These are phyloP conservation scores for Aspergillus sparsus DNA, from an alignment of 495 filamentous ascomycete genomes.

Conservation along the genomic window DNA sequence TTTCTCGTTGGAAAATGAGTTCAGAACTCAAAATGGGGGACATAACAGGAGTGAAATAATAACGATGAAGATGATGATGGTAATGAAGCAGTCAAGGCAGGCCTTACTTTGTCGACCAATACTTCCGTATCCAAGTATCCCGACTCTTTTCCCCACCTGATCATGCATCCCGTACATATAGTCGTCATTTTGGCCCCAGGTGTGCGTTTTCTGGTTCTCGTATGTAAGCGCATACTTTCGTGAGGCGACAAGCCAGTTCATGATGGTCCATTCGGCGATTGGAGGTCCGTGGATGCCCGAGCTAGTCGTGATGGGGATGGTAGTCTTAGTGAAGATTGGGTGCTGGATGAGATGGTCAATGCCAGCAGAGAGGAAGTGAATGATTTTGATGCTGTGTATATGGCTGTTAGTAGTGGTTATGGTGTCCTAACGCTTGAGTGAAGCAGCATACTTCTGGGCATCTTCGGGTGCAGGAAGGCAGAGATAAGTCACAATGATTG, in stretches of 20 bases:
- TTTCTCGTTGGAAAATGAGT: neutral
- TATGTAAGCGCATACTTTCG: constrained; percentile 53
- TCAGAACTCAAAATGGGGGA: neutral
- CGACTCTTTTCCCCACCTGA: constrained; percentile 58
- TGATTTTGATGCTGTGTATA: constrained; percentile 58
- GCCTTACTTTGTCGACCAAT: constrained; percentile 69
- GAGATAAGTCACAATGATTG: constrained; percentile 21
- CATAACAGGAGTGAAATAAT: too few species aligned
- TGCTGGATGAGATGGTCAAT: constrained; percentile 63
- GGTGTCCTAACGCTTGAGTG: too few species aligned
- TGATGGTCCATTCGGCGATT: constrained; percentile 74
- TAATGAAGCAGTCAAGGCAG: neutral
- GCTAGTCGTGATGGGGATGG: constrained; percentile 68
- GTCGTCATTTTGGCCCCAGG: constrained; percentile 33
- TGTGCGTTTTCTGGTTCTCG: constrained; percentile 43
- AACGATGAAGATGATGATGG: too few species aligned
- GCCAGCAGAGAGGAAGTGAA: constrained; percentile 77
- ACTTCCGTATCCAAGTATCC: constrained; percentile 81
- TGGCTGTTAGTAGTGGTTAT: neutral
- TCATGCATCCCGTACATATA: constrained; percentile 42
- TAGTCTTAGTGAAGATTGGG: constrained; percentile 64
- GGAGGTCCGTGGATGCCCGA: constrained; percentile 81
- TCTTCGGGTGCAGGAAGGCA: constrained; percentile 26
- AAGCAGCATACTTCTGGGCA: constrained; percentile 20
- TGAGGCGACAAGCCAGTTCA: constrained; percentile 58